phyloP scores from a whole-genome alignment of 495 filamentous ascomycete species.

The Hypoxylon lenormandii region DNA sequence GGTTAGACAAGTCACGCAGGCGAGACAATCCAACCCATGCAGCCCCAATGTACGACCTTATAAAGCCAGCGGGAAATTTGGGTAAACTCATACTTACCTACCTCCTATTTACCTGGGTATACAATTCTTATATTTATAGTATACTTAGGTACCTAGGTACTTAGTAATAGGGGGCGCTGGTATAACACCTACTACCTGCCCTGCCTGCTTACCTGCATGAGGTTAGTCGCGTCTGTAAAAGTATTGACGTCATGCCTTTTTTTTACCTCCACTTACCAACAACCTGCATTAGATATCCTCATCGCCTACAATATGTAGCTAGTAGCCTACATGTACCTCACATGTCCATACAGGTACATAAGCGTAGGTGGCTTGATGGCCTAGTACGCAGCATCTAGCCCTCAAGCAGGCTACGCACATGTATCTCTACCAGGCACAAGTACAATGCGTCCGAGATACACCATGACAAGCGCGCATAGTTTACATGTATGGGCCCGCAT shows the following conservation, averaged over 20 bases:
- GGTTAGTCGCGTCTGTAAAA: background rate
- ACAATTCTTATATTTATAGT: background rate
- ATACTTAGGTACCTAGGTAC: background rate
- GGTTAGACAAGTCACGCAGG: background rate
- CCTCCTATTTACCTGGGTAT: background rate
- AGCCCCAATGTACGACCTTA: background rate
- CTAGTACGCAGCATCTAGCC: too few species aligned
- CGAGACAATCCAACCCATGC: background rate
- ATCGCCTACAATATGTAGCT: too few species aligned
- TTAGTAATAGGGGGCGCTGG: background rate
- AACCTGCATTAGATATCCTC: background rate
- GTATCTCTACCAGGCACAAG: too few species aligned
- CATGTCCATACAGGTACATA: too few species aligned
- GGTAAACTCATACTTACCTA: too few species aligned
- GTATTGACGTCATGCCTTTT: background rate
- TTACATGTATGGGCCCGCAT: conserved; percentile 13
- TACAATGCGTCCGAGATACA: conserved; percentile 10
- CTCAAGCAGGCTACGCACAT: too few species aligned
- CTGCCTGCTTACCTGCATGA: background rate
- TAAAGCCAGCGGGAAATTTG: background rate
- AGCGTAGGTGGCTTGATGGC: too few species aligned
- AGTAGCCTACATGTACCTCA: too few species aligned
- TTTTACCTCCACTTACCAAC: background rate
- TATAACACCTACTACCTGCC: too few species aligned
- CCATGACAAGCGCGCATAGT: conserved; percentile 13